A percentile compares a stretch with the other conserved stretches of the same genome.
Conservation (phyloP, 305 asterid genomes). For the Fraxinus greggii region DNA sequence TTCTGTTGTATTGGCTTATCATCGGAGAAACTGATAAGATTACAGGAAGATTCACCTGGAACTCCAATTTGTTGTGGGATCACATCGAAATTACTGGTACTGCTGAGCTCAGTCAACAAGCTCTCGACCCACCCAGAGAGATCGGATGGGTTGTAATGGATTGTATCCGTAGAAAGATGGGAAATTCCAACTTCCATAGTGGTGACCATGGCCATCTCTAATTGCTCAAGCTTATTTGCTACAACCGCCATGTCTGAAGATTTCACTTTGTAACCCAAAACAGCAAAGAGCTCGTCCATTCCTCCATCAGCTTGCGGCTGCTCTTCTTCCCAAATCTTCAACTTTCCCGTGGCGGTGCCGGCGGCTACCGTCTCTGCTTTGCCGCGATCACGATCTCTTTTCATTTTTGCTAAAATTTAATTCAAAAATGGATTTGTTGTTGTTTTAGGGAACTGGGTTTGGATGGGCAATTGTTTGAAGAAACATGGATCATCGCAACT, state of each 20-base stretch:
- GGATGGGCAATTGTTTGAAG: slow-evolving; percentile 46
- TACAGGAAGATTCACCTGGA: slow-evolving; percentile 29
- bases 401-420: slow-evolving; percentile 29
- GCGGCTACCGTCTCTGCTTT: slow-evolving; percentile 26
- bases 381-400: slow-evolving; percentile 66
- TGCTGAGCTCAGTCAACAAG: slow-evolving; percentile 57
- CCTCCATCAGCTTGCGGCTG: slow-evolving; percentile 54
- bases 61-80: slow-evolving; percentile 17
- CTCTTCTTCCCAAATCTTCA: slow-evolving; percentile 53
- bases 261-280: slow-evolving; percentile 69
- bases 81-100: slow-evolving; percentile 10
- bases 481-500: slow-evolving; percentile 53
- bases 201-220: slow-evolving; percentile 72
- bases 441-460: neutral
- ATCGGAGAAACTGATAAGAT: slow-evolving; percentile 21
- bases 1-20: neutral
- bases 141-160: slow-evolving; percentile 79
- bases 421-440: neutral
- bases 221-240: slow-evolving; percentile 65
- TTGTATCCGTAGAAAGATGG: slow-evolving; percentile 46
- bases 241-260: slow-evolving; percentile 78
- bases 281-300: slow-evolving; percentile 74
- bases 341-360: slow-evolving; percentile 21
- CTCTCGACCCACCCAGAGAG: slow-evolving; percentile 69
- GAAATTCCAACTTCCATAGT: slow-evolving; percentile 54